phyloP scores from a whole-genome alignment of 2,329 filamentous ascomycete species.

The Fusarium virguliforme region DNA sequence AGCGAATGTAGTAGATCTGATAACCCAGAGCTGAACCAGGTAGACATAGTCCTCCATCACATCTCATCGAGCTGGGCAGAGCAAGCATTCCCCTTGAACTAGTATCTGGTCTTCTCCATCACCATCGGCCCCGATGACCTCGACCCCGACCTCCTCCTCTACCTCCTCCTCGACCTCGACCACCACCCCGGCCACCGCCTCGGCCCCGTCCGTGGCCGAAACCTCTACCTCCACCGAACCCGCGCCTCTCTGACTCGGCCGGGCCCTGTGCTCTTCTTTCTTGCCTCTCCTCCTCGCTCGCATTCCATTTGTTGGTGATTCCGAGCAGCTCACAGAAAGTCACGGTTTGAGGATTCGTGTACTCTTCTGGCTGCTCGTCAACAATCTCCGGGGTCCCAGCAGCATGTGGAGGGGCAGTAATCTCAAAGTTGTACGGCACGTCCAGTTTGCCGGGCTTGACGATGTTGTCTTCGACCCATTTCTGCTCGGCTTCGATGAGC shows the following conservation, averaged over 20 bases:
- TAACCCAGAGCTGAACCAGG: not conserved
- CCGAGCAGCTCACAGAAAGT: conserved; percentile 84
- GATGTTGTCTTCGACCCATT: conserved; percentile 88
- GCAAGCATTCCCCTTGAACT: not conserved
- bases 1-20: not conserved
- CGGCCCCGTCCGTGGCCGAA: conserved; percentile 57
- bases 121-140: conserved; percentile 47
- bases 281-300: conserved; percentile 78
- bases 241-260: conserved; percentile 58
- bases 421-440: conserved; percentile 84
- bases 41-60: not conserved
- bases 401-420: conserved; percentile 82
- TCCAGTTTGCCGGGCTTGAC: conserved; percentile 73
- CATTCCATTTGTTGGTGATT: conserved; percentile 82
- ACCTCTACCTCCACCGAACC: conserved; percentile 58
- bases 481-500: conserved; percentile 78
- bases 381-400: conserved; percentile 70
- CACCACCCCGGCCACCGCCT: conserved; percentile 56
- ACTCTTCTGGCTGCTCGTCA: conserved; percentile 80
- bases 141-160: conserved; percentile 49
- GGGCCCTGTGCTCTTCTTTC: conserved; percentile 73
- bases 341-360: conserved; percentile 89
- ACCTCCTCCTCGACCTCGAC: conserved; percentile 51
- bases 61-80: not conserved
- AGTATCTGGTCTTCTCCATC: conserved; percentile 2